These are phyloP conservation scores for Chenopodium suecicum DNA, from an alignment of 148 eudicot species.

Conservation along the genomic window DNA sequence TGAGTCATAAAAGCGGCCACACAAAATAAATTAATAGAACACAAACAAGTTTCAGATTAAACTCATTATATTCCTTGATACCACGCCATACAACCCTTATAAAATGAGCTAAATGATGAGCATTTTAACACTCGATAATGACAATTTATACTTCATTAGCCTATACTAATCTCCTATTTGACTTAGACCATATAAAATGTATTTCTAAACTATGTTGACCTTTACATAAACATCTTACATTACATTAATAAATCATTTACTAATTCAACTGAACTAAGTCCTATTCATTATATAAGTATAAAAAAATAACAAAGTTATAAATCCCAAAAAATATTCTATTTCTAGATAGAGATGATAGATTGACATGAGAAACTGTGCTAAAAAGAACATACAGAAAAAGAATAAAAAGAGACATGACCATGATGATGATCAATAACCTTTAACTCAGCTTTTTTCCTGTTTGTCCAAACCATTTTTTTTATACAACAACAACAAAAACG, in stretches of 20 bases:
- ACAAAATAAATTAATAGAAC: no score
- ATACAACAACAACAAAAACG: neutral
- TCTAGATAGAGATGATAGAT: neutral
- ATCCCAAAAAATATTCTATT: neutral
- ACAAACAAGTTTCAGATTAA: no score
- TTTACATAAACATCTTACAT: no score
- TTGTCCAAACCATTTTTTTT: conserved; percentile 19
- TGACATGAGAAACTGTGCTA: neutral
- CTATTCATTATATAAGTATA: neutral
- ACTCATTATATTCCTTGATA: no score
- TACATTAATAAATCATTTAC: no score
- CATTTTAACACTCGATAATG: no score
- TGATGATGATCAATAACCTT: conserved; percentile 23
- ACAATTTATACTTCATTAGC: no score
- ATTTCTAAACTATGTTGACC: neutral
- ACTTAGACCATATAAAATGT: neutral
- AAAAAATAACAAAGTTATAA: no score
- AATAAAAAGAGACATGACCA: conserved; percentile 12
- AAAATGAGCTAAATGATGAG: neutral
- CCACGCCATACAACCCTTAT: no score
- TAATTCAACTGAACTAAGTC: neutral
- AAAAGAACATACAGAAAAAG: conserved; percentile 6
- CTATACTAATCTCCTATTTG: no score
- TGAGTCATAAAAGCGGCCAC: no score
- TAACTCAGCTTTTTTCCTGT: conserved; percentile 18